Evolutionary conservation across 148 eudicot genomes (phyloP).

Genomic region (Rhododendron williamsianum): DNA sequence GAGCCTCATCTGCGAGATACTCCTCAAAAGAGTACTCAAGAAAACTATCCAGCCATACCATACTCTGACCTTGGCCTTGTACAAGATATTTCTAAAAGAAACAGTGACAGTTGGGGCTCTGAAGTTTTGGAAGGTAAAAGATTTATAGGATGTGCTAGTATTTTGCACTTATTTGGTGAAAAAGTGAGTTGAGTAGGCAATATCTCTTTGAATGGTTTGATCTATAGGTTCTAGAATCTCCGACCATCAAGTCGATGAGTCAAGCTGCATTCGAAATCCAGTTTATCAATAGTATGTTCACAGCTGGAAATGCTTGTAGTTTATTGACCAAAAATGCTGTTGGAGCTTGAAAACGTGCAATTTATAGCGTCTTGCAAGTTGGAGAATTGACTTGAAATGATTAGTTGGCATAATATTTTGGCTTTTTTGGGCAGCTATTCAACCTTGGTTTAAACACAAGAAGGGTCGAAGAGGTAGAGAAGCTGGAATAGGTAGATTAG

Average conservation of each 20-base stretch:
- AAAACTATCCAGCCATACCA: background rate
- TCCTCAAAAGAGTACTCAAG: conserved; percentile 5
- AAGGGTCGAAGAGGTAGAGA: conserved; percentile 1
- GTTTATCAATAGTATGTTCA: conserved; percentile 18
- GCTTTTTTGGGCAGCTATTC: background rate
- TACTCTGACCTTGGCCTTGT: conserved; percentile 6
- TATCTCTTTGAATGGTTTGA: background rate
- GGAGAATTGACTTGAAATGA: background rate
- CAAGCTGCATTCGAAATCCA: conserved; percentile 5
- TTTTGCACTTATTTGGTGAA: background rate
- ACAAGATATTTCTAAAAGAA: conserved; percentile 19
- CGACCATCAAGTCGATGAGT: background rate
- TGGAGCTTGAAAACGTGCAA: background rate
- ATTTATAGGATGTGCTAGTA: background rate
- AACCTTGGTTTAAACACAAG: conserved; percentile 5
- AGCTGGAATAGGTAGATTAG: background rate
- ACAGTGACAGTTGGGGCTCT: conserved; percentile 13
- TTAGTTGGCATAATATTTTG: background rate
- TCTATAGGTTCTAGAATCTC: conserved; percentile 25
- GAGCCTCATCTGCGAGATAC: conserved; percentile 21
- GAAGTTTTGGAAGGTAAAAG: conserved; percentile 34
- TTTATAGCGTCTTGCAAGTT: background rate
- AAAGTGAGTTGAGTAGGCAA: background rate
- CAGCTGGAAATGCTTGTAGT: background rate
- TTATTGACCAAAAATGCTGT: background rate